Percentiles rank a stretch among this genome's conserved stretches.
These are phyloP conservation scores for Phtheirospermum japonicum DNA, from an alignment of 257 asterid species.

Conservation along the genomic window DNA sequence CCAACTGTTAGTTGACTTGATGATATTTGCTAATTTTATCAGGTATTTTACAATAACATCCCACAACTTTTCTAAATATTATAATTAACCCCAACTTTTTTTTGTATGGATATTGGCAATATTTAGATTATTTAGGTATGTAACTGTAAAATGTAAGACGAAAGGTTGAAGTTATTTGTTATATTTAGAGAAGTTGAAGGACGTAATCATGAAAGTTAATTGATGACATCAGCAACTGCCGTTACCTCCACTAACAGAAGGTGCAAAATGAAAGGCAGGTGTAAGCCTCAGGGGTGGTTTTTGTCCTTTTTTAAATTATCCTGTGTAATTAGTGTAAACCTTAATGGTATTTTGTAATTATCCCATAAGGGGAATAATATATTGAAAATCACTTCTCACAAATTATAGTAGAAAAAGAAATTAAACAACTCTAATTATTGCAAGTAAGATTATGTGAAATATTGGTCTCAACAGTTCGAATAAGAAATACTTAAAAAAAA, in stretches of 20 bases:
- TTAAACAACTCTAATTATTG: background rate
- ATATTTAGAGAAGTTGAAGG: background rate
- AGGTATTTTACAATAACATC: background rate
- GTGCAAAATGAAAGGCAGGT: background rate
- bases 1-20: background rate
- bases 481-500: background rate
- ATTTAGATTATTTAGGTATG: background rate
- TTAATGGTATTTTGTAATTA: background rate
- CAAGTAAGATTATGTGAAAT: background rate
- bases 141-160: background rate
- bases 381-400: slow-evolving; percentile 4
- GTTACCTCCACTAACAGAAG: background rate
- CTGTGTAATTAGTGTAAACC: background rate
- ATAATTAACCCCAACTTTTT: background rate
- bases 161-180: background rate
- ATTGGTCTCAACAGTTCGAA: slow-evolving; percentile 9
- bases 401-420: slow-evolving; percentile 17
- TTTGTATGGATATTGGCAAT: background rate
- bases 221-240: background rate
- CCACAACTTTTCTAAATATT: no score
- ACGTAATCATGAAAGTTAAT: background rate
- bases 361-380: background rate
- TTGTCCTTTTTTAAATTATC: background rate
- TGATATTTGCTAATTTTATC: background rate
- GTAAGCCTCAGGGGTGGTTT: background rate